Conservation (phyloP, 108 stramenopile genomes). For the Aurantiochytrium sp. region DNA sequence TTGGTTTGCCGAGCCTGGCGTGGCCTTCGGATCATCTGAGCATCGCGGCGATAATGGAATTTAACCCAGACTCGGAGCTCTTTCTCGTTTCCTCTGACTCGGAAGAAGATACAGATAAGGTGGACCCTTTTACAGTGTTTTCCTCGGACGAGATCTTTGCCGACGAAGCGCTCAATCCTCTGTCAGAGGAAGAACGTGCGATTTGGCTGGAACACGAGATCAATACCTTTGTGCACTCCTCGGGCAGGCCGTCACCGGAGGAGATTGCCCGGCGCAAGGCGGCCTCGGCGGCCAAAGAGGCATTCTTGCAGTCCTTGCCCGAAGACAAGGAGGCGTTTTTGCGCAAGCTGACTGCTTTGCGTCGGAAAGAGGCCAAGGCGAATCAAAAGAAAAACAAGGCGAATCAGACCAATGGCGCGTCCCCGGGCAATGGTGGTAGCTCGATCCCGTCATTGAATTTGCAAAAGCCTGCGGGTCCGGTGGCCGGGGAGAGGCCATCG, state of each 20-base stretch:
- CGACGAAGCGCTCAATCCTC: not conserved
- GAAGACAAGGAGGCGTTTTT: not conserved
- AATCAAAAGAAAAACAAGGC: not conserved
- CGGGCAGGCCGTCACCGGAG: not conserved
- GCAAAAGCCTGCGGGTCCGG: not conserved
- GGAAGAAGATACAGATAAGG: not conserved
- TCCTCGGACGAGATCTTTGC: not conserved
- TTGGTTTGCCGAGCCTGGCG: not conserved
- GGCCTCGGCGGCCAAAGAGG: not conserved
- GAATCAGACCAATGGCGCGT: not conserved
- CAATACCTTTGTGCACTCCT: not conserved
- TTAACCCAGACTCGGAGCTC: not conserved
- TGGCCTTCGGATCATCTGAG: constrained; percentile 15
- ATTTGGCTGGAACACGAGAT: not conserved
- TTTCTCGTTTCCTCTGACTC: not conserved
- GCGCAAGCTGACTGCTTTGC: not conserved
- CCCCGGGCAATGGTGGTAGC: not conserved
- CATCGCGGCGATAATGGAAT: not conserved
- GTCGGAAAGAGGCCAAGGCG: not conserved
- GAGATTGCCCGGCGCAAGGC: not conserved
- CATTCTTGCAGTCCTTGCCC: not conserved
- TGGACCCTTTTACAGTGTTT: not conserved
- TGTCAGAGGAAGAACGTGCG: not conserved
- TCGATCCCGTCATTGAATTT: not conserved
- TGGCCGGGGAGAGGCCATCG: too few species aligned